These are phyloP conservation scores for Tilletia horrida DNA, from an alignment of 1,284 basidiomycete species.

Conservation along the genomic window DNA sequence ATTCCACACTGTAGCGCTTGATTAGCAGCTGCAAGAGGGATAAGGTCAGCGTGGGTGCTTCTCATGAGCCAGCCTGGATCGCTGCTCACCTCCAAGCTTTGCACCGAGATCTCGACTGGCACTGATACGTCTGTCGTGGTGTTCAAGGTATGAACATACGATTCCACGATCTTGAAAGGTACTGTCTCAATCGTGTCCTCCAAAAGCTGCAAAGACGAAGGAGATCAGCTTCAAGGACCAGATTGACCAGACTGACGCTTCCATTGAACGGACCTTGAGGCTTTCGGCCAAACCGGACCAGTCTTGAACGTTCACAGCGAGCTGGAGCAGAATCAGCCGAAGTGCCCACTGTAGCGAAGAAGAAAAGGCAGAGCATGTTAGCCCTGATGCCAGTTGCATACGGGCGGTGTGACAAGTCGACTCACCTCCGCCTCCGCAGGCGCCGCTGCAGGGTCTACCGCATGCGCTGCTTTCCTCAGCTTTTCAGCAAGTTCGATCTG, in stretches of 20 bases:
- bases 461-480: constrained; percentile 8
- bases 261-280: not conserved
- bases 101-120: not conserved
- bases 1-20: not conserved
- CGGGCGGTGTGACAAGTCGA: no score
- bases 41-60: not conserved
- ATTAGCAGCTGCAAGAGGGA: not conserved
- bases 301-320: not conserved
- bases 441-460: not conserved
- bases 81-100: not conserved
- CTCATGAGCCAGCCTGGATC: not conserved
- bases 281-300: not conserved
- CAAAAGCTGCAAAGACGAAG: no score
- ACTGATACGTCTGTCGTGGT: not conserved
- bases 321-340: not conserved
- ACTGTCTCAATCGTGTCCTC: no score
- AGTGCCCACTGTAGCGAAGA: not conserved
- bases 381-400: not conserved
- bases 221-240: no score
- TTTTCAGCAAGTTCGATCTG: not conserved
- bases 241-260: no score
- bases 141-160: not conserved
- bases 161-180: constrained; percentile 6
- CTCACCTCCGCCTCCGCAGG: constrained; percentile 9
- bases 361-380: not conserved